Evolutionary conservation across 2,329 filamentous ascomycete genomes (phyloP).

Genomic region (Bipolaris cookei): DNA sequence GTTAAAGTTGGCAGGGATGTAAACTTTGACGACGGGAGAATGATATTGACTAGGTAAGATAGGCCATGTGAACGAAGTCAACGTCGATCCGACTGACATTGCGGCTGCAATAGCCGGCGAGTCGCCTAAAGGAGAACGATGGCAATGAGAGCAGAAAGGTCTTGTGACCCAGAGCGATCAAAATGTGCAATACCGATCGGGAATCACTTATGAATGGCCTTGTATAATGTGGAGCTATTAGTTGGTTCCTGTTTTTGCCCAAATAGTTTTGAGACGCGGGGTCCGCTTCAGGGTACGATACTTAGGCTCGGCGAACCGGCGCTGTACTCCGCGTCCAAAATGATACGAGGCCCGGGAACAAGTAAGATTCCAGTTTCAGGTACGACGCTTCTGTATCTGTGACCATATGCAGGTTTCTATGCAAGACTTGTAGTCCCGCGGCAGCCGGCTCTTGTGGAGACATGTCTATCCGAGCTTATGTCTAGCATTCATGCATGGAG

Average conservation of each 20-base stretch:
- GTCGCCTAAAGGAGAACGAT: not conserved
- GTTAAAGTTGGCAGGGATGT: not conserved
- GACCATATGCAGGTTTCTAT: not conserved
- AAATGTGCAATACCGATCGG: not conserved
- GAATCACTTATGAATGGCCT: not conserved
- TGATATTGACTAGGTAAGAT: not conserved
- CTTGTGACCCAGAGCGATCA: not conserved
- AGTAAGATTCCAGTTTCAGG: not conserved
- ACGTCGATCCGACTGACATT: not conserved
- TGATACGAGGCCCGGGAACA: not conserved
- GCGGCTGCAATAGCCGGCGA: not conserved
- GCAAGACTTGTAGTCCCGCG: not conserved
- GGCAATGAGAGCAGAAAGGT: not conserved
- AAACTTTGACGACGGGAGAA: constrained; percentile 16
- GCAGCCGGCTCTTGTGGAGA: not conserved
- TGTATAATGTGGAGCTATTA: not conserved
- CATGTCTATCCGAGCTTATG: not conserved
- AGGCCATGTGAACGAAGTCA: not conserved
- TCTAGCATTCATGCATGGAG: not conserved
- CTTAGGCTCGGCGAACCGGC: not conserved
- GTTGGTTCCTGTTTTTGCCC: not conserved
- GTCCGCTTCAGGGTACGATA: not conserved
- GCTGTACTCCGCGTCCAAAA: not conserved
- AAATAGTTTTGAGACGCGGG: not conserved
- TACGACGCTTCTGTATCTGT: not conserved